Base-by-base conservation (phyloP, 441 rosid genomes). In the Erodium trifolium region DNA sequence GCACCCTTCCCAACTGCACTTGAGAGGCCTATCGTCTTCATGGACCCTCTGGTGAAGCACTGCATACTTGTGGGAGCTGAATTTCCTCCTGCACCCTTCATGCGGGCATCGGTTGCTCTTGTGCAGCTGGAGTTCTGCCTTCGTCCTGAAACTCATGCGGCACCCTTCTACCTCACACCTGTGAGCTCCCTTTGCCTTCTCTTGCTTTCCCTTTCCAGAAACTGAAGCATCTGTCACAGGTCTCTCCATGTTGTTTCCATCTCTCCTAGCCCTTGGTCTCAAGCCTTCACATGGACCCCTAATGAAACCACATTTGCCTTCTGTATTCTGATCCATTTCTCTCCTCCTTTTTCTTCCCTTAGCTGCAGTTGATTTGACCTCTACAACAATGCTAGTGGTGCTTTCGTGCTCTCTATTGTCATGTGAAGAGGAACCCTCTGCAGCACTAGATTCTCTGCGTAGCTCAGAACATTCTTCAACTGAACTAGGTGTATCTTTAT, bases 271-370 rank as follows among this genome's bases (percentile, higher is more conserved):
- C 81, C 96, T 87, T 18, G 97, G 82, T 79, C 99, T 95, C 85
- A 95, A 80, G 63, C 99, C 93, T 92, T 95, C 98, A 77, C 99
- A 95, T 47, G 99, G 99, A 76, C 99, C 78, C 85, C 83, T 86
- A 47, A 90, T 87, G 76, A 89, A 95, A 74, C 83, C 83, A 41
- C 68, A 55, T 62, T 78, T 76, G 70, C 73, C 76, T 57, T 80
- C 79, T n/a, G 77, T 70, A 70, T 79, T 70, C 73, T 55, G 71
- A 75, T 84, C 93, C 72, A 73, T 45, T 76, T 85, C 86, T 68
- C 78, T 79, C 77, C 72, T 85, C 77, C 85, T 82, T 78, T 86
- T 90, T 78, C 82, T 83, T 73, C 80, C 79, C 73, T 79, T 83
- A 69, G 73, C 34, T 34, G 37, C 37, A 41, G 63, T 68, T 67